Evolutionary conservation across 768 basidiomycete genomes (phyloP).

Genomic region (Pulveroboletus sp.): DNA sequence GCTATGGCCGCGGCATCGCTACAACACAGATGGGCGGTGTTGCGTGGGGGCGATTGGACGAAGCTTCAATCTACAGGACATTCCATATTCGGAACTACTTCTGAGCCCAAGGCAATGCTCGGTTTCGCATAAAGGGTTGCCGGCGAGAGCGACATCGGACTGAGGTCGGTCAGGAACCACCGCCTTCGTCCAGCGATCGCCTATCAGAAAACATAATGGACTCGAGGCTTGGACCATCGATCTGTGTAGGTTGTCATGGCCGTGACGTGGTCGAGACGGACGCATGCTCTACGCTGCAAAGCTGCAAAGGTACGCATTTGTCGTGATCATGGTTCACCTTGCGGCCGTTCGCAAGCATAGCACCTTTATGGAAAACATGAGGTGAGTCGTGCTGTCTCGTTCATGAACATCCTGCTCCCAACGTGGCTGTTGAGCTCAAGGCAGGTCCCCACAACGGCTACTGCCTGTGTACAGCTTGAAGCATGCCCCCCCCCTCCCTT

Average conservation of each 20-base stretch:
- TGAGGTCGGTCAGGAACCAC: conserved; percentile 5
- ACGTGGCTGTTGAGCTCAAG: conserved; percentile 35
- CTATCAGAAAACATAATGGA: conserved; percentile 5
- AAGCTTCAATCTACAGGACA: conserved; percentile 22
- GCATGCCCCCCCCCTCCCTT: conserved; percentile 22
- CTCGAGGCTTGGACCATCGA: conserved; percentile 4
- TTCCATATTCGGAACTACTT: conserved; percentile 25
- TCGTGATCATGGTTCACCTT: conserved; percentile 32
- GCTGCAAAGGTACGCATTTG: conserved; percentile 25
- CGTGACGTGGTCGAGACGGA: conserved; percentile 23
- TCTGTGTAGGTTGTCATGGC: conserved; percentile 20
- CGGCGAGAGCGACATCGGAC: neutral
- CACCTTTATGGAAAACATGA: conserved; percentile 35
- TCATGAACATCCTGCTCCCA: conserved; percentile 29
- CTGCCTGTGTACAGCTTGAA: conserved; percentile 30
- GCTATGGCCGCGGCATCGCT: conserved; percentile 11
- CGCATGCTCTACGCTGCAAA: conserved; percentile 19
- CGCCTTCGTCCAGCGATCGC: conserved; percentile 5
- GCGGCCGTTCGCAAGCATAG: conserved; percentile 30
- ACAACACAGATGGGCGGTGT: conserved; percentile 2
- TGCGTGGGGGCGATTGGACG: conserved; percentile 7
- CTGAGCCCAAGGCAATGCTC: conserved; percentile 16
- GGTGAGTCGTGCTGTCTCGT: conserved; percentile 31
- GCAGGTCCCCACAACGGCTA: conserved; percentile 29
- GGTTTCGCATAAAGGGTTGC: conserved; percentile 6